Base-by-base conservation (phyloP, 73 alveolate species). In the Paramecium caudatum region DNA sequence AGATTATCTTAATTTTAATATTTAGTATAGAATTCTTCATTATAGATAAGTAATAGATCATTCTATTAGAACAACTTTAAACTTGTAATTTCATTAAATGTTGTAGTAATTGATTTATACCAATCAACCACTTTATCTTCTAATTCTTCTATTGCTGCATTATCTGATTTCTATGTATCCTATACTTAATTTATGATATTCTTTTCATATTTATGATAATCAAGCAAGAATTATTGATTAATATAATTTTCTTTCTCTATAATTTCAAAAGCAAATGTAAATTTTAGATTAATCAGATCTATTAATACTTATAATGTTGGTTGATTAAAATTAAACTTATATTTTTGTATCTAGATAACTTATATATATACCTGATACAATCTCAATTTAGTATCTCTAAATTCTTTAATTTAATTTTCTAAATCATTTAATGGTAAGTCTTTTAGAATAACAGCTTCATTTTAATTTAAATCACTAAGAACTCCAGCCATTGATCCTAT, bases 401-500 rank as follows among this genome's bases (percentile, higher is more conserved):
- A 45, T 45, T 74, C 88, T 1, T 1, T 16, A 8, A 43, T 74
- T 7, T 15, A 12, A 39, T 45, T 16, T 30, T 37, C 43, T 74
- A 74, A 45, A 9, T 74, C 62, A 21, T 74, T 23, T 8, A 74
- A 32, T 12, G 46, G 39, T 45, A 74, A 47, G 43, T 74, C 88
- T 33, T 55, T 55, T 55, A 55, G 30, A 13, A 65, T 33, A 33
- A 43, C 33, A 33, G 43, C 23, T 13, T 19, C 39, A 12, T 74
- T 37, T 17, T 74, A 39, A 15, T 74, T 37, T 21, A 74, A 43
- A 39, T 74, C 88, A 23, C 47, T 41, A 5, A 74, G 55, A 1
- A 74, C 65, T 7, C 88, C 88, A 21, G 68, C 68, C 88, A 74
- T 36, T 37, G 88, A 74, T 45, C 88, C 88, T 36, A 74, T 74